Evolutionary conservation across 345 rosid species (phyloP).

Genomic region (Heritiera fomes): DNA sequence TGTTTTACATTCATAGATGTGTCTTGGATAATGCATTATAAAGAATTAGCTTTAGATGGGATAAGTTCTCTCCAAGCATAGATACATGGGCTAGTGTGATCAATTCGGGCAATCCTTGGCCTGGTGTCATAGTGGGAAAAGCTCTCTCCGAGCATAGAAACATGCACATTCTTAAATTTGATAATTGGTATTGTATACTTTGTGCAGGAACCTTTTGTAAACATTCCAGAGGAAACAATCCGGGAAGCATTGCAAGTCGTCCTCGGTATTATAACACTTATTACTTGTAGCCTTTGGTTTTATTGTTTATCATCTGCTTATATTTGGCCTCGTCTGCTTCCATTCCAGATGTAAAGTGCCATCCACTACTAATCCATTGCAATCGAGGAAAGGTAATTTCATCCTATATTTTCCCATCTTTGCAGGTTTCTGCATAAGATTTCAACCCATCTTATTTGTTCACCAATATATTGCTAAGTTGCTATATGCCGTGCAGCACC

Average conservation of each 20-base stretch:
- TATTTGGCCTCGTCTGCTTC: not conserved
- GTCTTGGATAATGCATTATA: no score
- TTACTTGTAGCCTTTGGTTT: not conserved
- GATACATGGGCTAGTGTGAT: no score
- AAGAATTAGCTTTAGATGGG: no score
- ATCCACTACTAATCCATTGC: constrained; percentile 64
- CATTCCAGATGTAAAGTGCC: constrained; percentile 51
- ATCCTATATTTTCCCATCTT: not conserved
- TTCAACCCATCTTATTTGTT: not conserved
- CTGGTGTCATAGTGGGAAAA: not conserved
- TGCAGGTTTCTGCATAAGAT: not conserved
- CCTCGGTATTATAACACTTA: constrained; percentile 39
- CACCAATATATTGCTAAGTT: not conserved
- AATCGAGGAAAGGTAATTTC: constrained; percentile 61
- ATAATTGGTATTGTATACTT: not conserved
- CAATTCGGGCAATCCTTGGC: no score
- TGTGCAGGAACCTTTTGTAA: constrained; percentile 61
- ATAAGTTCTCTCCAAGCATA: no score
- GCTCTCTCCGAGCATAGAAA: no score
- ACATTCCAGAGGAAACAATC: constrained; percentile 55
- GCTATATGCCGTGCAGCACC: constrained; percentile 39
- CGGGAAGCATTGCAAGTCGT: constrained; percentile 55
- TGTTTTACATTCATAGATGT: not conserved
- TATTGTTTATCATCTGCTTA: constrained; percentile 16
- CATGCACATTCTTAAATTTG: not conserved